Evolutionary conservation across 163 green algal genomes (phyloP).

Genomic region (Prototheca cutis): DNA sequence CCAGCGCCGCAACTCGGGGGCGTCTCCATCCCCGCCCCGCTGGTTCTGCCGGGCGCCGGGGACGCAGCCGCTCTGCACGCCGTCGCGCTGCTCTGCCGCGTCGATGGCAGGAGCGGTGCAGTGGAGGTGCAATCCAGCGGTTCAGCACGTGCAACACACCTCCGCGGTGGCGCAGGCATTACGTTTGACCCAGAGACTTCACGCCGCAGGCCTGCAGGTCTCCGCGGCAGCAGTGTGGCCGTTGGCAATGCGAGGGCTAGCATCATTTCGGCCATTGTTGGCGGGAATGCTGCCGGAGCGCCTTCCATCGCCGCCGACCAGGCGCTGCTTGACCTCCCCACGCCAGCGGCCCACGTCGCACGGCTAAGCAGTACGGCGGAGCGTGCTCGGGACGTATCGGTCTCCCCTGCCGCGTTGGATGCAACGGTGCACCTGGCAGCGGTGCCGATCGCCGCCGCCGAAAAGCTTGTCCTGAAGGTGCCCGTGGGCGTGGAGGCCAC

Average conservation of each 20-base stretch:
- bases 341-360: too few relatives aligned
- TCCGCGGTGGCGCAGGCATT: background rate
- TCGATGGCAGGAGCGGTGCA: constrained; percentile 2
- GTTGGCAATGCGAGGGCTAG: too few relatives aligned
- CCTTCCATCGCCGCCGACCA: too few relatives aligned
- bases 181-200: background rate
- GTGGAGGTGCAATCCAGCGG: constrained; percentile 3
- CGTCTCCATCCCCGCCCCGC: constrained; percentile 27
- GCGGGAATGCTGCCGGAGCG: too few relatives aligned
- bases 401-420: constrained; percentile 24
- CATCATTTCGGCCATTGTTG: too few relatives aligned
- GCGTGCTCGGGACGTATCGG: constrained; percentile 12
- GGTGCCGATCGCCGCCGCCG: constrained; percentile 1
- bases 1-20: background rate
- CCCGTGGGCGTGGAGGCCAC: constrained; percentile 11
- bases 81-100: background rate
- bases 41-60: constrained; percentile 21
- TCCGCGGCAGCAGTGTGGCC: too few relatives aligned
- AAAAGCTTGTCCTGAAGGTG: constrained; percentile 13
- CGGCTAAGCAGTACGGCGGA: too few relatives aligned
- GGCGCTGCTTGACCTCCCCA: too few relatives aligned
- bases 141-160: background rate
- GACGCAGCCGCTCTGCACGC: background rate
- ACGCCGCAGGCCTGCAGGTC: background rate
- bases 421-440: constrained; percentile 26